These are phyloP conservation scores for Monilinia laxa DNA, from an alignment of 2,329 filamentous ascomycete genomes.

Conservation along the genomic window DNA sequence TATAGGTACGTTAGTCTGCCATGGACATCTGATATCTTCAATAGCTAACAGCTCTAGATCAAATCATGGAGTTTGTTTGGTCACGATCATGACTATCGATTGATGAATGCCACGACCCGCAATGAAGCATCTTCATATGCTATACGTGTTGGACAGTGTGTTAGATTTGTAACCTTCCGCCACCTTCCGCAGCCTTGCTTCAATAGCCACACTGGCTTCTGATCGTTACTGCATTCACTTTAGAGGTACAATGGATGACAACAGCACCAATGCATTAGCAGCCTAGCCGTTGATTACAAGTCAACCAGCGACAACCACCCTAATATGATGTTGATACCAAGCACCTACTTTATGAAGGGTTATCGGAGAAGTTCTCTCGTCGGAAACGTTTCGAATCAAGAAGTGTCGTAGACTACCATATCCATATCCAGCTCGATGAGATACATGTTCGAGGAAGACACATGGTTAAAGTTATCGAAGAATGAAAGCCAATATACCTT, in stretches of 20 bases:
- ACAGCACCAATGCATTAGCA: background rate
- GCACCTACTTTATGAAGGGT: background rate
- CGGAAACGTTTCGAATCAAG: background rate
- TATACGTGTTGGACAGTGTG: background rate
- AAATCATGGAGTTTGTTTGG: constrained; percentile 1
- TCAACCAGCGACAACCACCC: background rate
- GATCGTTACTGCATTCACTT: background rate
- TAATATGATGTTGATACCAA: background rate
- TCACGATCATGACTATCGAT: constrained; percentile 5
- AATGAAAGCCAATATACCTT: background rate
- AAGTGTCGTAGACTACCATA: background rate
- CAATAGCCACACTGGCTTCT: background rate
- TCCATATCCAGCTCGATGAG: background rate
- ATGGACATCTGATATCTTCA: background rate
- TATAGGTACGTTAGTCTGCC: constrained; percentile 13
- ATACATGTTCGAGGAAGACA: background rate
- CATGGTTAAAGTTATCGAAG: background rate
- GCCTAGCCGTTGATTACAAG: background rate
- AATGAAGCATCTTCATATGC: background rate
- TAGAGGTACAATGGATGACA: background rate
- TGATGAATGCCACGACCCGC: background rate
- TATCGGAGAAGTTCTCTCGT: background rate
- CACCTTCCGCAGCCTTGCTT: no score
- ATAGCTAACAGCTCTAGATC: background rate
- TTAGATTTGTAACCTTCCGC: background rate